Base-by-base conservation (phyloP, 306 rosid species). In the Vigna nakashimae region DNA sequence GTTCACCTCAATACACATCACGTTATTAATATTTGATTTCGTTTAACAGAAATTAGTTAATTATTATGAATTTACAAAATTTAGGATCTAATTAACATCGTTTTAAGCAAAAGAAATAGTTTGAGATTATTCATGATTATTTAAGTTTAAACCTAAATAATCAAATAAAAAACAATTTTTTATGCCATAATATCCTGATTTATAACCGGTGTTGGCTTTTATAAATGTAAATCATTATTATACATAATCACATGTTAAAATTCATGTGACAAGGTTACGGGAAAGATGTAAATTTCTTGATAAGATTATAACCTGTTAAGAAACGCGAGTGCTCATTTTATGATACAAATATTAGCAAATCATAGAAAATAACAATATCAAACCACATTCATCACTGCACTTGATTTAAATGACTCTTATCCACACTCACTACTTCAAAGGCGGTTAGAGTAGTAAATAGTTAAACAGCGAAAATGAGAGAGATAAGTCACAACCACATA, bases 401-500 rank as follows among this genome's bases (percentile, higher is more conserved):
- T n/a, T 51, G 10, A 32, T 6, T 69, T 34, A 34, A 26, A 70
- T 30, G 6, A 34, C 7, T 59, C 48, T 74, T 28, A 60, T 75
- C 50, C 16, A 32, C 38, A 13, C 9, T 18, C 20, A 36, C 42
- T 18, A 57, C 45, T 43, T 50, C n/a, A 51, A 15, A 58, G 71
- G 72, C 4, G 5, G 5, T 69, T 11, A 10, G 46, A 2, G 5
- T 3, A 10, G 68, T 36, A 36, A 15, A 4, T 24, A 48, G 24
- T 32, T 17, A 12, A 75, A 58, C 9, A 3, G 45, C 43, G 34
- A 63, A 67, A 82, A 53, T 77, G 26, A 40, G 80, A 49, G 18
- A 15, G 78, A 75, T 79, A 46, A 14, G 69, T 55, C 79, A 69
- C 75, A 57, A 45, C 67, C 32, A 42, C 34, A 62, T 69, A 73